Evolutionary conservation across 768 basidiomycete genomes (phyloP).

Genomic region (Hebeloma cylindrosporum): DNA sequence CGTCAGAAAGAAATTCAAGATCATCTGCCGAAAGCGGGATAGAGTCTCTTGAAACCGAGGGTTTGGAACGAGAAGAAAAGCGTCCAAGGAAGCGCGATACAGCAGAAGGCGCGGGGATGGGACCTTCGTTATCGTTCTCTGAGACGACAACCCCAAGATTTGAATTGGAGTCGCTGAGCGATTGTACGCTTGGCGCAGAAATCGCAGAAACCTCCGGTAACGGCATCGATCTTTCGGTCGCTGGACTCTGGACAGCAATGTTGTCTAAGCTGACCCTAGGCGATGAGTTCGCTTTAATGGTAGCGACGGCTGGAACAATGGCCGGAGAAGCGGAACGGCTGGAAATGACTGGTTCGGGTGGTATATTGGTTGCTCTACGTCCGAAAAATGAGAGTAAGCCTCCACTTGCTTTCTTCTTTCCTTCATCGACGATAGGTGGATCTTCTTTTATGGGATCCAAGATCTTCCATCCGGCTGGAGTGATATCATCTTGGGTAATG

Average conservation of each 20-base stretch:
- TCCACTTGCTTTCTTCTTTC: constrained; percentile 52
- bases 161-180: no score
- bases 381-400: constrained; percentile 77
- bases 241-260: constrained; percentile 3
- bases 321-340: constrained; percentile 23
- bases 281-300: constrained; percentile 20
- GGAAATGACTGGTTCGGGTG: constrained; percentile 10
- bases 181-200: no score
- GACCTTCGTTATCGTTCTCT: background rate
- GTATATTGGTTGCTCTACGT: constrained; percentile 32
- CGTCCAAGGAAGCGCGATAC: constrained; percentile 83
- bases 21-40: constrained; percentile 78
- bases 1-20: constrained; percentile 76
- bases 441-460: constrained; percentile 54
- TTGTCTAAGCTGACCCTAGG: constrained; percentile 28
- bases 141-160: constrained; percentile 2
- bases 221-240: constrained; percentile 2
- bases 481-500: constrained; percentile 48
- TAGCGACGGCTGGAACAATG: constrained; percentile 12
- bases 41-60: constrained; percentile 44
- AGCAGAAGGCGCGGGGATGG: constrained; percentile 49
- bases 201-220: constrained; percentile 12
- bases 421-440: constrained; percentile 30
- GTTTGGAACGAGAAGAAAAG: constrained; percentile 54
- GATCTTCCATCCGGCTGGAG: constrained; percentile 74